These are phyloP conservation scores for Diaporthe sp. DNA, from an alignment of 2,329 filamentous ascomycete species.

Conservation along the genomic window DNA sequence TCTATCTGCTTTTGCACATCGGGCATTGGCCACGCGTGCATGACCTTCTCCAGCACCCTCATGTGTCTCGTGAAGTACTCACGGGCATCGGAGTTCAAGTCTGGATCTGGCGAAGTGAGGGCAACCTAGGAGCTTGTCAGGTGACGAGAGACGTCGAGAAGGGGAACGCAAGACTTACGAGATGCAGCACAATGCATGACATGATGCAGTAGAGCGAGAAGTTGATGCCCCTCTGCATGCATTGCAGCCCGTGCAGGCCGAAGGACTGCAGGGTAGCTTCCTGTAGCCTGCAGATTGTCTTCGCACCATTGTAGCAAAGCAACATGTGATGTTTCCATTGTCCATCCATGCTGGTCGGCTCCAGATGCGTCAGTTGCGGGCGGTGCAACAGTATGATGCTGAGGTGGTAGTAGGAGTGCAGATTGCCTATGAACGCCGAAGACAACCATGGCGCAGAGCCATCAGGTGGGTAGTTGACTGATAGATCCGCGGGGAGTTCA, in stretches of 20 bases:
- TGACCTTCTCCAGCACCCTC: constrained; percentile 90
- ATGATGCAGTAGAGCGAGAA: constrained; percentile 95
- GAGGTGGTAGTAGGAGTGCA: constrained; percentile 91
- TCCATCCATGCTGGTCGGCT: constrained; percentile 77
- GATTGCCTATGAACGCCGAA: constrained; percentile 88
- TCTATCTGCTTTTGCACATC: constrained; percentile 93
- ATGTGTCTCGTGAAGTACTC: constrained; percentile 95
- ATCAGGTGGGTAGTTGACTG: constrained; percentile 82
- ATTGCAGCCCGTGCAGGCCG: constrained; percentile 84
- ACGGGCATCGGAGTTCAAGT: constrained; percentile 85
- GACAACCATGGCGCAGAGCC: constrained; percentile 86
- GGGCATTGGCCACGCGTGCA: constrained; percentile 86
- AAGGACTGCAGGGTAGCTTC: constrained; percentile 84
- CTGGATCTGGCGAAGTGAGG: constrained; percentile 91
- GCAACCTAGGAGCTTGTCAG: constrained; percentile 75
- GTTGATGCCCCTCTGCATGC: constrained; percentile 94
- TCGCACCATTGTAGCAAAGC: constrained; percentile 87
- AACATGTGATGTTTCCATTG: constrained; percentile 92
- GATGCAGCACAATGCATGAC: constrained; percentile 91
- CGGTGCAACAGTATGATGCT: constrained; percentile 88
- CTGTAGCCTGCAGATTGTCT: constrained; percentile 86
- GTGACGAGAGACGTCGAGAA: constrained; percentile 37
- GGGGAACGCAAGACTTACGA: constrained; percentile 72
- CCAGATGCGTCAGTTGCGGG: constrained; percentile 84
- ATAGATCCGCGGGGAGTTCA: constrained; percentile 83